These are phyloP conservation scores for Acanthamoeba sp. DNA, from an alignment of 208 protist species.

Conservation along the genomic window DNA sequence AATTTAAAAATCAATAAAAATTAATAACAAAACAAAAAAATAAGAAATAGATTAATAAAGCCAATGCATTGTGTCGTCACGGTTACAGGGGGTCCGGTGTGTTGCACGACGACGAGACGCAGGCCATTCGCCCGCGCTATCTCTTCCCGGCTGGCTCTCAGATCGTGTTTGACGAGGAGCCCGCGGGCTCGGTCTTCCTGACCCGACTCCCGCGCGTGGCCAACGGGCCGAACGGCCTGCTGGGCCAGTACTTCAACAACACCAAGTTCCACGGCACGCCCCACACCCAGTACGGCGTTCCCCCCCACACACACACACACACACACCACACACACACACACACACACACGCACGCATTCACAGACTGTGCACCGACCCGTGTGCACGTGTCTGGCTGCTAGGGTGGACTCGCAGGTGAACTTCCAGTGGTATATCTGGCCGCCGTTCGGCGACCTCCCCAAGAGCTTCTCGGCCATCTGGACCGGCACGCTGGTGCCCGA, in stretches of 20 bases:
- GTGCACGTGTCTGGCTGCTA: not conserved
- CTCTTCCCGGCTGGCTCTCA: not conserved
- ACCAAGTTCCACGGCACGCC: not conserved
- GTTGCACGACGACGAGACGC: not conserved
- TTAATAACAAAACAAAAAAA: no score
- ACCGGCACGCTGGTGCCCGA: not conserved
- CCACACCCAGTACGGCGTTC: not conserved
- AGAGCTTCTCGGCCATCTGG: not conserved
- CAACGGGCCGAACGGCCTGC: not conserved
- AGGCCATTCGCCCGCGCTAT: not conserved
- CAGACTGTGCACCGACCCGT: not conserved
- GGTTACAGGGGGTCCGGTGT: not conserved
- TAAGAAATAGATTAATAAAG: no score
- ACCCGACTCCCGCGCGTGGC: not conserved
- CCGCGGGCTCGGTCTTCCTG: not conserved
- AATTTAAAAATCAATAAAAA: no score
- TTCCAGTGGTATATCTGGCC: conserved; percentile 45
- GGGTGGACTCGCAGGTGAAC: conserved; percentile 15
- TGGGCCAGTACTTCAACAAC: conserved; percentile 36
- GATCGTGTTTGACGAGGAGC: not conserved
- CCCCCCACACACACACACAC: no score
- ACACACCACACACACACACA: no score
- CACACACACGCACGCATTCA: not conserved
- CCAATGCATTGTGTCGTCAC: not conserved
- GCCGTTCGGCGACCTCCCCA: not conserved